Evolutionary conservation across 768 basidiomycete genomes (phyloP).

Genomic region (Mycena epipterygia): DNA sequence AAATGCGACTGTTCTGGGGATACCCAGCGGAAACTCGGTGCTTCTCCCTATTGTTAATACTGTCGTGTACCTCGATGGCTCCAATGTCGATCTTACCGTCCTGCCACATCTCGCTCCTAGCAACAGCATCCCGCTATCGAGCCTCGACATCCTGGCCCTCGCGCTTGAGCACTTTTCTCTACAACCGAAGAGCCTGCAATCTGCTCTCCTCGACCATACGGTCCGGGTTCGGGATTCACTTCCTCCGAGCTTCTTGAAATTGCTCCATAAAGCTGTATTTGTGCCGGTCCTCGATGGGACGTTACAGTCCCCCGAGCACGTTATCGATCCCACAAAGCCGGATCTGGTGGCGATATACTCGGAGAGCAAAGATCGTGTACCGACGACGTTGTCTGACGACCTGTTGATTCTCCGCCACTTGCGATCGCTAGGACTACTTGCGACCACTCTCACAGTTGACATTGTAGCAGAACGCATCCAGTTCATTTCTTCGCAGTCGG

Average conservation of each 20-base stretch:
- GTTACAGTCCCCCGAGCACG: constrained; percentile 17
- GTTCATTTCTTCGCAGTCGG: constrained; percentile 43
- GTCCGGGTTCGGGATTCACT: constrained; percentile 38
- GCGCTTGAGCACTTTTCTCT: constrained; percentile 45
- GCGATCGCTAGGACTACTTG: constrained; percentile 44
- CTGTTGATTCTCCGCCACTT: constrained; percentile 28
- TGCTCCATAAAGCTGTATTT: constrained; percentile 44
- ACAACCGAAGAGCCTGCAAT: constrained; percentile 45
- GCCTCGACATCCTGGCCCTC: constrained; percentile 43
- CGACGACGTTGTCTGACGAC: constrained; percentile 26
- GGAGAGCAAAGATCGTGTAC: constrained; percentile 35
- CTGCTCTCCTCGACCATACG: constrained; percentile 46
- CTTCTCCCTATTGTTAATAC: constrained; percentile 43
- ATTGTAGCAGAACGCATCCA: constrained; percentile 53
- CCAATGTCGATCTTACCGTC: constrained; percentile 36
- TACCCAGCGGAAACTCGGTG: constrained; percentile 22
- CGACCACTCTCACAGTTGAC: constrained; percentile 43
- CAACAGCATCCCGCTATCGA: constrained; percentile 32
- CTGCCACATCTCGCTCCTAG: constrained; percentile 43
- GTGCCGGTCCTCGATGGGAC: constrained; percentile 39
- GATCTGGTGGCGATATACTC: constrained; percentile 30
- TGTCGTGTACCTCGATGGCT: constrained; percentile 47
- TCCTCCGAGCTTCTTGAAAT: constrained; percentile 41
- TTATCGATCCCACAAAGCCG: constrained; percentile 35
- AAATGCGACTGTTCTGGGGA: constrained; percentile 25